A percentile compares a stretch with the other conserved stretches of the same genome.
Evolutionary conservation across 73 alveolate genomes (phyloP).

Genomic region (Durusdinium trenchii): DNA sequence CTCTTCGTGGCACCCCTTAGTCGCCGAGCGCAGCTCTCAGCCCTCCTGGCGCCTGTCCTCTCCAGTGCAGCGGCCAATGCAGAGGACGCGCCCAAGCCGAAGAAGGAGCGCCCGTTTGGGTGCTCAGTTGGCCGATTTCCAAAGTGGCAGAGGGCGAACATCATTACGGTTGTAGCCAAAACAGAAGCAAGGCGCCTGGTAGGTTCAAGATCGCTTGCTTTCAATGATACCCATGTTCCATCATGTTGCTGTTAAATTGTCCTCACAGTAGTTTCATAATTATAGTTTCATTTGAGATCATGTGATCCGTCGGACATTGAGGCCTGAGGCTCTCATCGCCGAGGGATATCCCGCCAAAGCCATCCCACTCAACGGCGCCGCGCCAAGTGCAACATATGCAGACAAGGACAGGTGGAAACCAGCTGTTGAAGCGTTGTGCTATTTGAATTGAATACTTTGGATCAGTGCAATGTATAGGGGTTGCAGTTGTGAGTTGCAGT

Average conservation of each 20-base stretch:
- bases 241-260: background rate
- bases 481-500: too few relatives aligned
- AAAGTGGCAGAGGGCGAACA: too few relatives aligned
- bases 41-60: background rate
- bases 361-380: slow-evolving; percentile 52
- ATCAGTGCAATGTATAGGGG: too few relatives aligned
- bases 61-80: background rate
- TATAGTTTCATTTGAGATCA: too few relatives aligned
- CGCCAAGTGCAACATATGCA: background rate
- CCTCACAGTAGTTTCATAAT: too few relatives aligned
- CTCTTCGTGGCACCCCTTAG: slow-evolving; percentile 11
- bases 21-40: slow-evolving; percentile 23
- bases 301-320: too few relatives aligned
- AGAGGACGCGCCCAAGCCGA: slow-evolving; percentile 80
- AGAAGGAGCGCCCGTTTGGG: slow-evolving; percentile 85
- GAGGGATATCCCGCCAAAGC: slow-evolving; percentile 65
- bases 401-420: too few relatives aligned
- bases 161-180: too few relatives aligned
- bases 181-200: background rate
- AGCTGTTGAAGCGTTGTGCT: too few relatives aligned
- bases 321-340: slow-evolving; percentile 76
- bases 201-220: background rate
- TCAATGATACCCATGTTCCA: background rate
- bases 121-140: background rate
- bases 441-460: too few relatives aligned